A percentile compares a stretch with the other conserved stretches of the same genome.
Conservation (phyloP, 106 monocot species). For the Apostasia ramifera region DNA sequence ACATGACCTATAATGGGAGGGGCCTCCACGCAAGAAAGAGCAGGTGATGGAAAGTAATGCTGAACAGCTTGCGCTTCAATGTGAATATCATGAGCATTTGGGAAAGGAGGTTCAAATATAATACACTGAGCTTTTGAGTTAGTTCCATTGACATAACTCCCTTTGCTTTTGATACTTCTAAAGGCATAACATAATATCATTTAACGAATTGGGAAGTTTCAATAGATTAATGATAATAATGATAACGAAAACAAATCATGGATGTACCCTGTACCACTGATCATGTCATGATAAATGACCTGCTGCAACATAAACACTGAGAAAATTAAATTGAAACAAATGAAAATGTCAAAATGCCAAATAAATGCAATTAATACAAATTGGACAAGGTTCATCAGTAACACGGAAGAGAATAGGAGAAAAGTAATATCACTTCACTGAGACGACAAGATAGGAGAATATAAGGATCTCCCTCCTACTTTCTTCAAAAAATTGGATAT, state of each 20-base stretch:
- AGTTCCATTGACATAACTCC: background rate
- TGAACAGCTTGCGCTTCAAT: slow-evolving; percentile 31
- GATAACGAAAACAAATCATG: background rate
- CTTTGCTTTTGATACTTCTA: background rate
- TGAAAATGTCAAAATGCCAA: no score
- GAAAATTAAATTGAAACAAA: no score
- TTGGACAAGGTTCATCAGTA: no score
- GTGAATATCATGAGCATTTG: slow-evolving; percentile 3
- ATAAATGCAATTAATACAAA: no score
- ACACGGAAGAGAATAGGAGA: no score
- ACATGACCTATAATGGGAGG: slow-evolving; percentile 40
- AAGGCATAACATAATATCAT: background rate
- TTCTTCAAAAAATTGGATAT: no score
- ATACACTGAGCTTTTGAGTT: background rate
- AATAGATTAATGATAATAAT: background rate
- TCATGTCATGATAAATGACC: no score
- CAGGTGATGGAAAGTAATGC: slow-evolving; percentile 45
- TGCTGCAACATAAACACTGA: no score
- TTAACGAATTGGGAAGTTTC: background rate
- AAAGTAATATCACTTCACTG: no score
- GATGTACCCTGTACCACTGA: no score
- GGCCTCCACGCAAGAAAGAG: slow-evolving; percentile 58
- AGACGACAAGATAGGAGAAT: no score
- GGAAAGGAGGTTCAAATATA: background rate
- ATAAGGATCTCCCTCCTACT: no score